These are phyloP conservation scores for Arthrobotrys musiformis DNA, from an alignment of 2,329 filamentous ascomycete genomes.

Conservation along the genomic window DNA sequence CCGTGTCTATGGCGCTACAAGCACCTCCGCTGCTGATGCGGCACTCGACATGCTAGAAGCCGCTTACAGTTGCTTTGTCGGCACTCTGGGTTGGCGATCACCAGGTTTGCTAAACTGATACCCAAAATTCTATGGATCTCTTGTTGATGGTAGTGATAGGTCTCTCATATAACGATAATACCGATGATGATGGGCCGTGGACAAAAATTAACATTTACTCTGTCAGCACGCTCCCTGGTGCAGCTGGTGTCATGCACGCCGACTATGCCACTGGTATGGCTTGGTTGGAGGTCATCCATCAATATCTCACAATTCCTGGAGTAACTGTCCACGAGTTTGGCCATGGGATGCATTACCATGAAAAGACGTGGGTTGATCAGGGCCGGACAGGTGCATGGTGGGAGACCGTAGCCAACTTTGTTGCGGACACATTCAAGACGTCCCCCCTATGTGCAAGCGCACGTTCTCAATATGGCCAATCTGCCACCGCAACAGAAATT, in stretches of 20 bases:
- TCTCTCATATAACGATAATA: constrained; percentile 57
- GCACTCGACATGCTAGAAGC: constrained; percentile 65
- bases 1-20: constrained; percentile 62
- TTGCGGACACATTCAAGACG: constrained; percentile 67
- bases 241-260: constrained; percentile 65
- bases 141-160: constrained; percentile 58
- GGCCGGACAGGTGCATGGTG: constrained; percentile 66
- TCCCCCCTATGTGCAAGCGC: constrained; percentile 64
- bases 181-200: constrained; percentile 62
- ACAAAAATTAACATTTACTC: constrained; percentile 67
- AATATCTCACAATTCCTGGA: constrained; percentile 62
- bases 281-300: constrained; percentile 64
- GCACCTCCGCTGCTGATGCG: constrained; percentile 59
- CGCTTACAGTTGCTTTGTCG: constrained; percentile 64
- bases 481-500: constrained; percentile 63
- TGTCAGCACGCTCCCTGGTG: constrained; percentile 62
- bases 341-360: constrained; percentile 65
- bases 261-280: constrained; percentile 63
- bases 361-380: constrained; percentile 62
- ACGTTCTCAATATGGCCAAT: constrained; percentile 62
- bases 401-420: constrained; percentile 68
- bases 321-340: constrained; percentile 68
- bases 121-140: constrained; percentile 46
- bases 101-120: constrained; percentile 60
- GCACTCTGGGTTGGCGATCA: constrained; percentile 63